A percentile compares a stretch with the other conserved stretches of the same genome.
These are phyloP conservation scores for Debaryomyces nepalensis DNA, from an alignment of 1,139 yeast species.

Conservation along the genomic window DNA sequence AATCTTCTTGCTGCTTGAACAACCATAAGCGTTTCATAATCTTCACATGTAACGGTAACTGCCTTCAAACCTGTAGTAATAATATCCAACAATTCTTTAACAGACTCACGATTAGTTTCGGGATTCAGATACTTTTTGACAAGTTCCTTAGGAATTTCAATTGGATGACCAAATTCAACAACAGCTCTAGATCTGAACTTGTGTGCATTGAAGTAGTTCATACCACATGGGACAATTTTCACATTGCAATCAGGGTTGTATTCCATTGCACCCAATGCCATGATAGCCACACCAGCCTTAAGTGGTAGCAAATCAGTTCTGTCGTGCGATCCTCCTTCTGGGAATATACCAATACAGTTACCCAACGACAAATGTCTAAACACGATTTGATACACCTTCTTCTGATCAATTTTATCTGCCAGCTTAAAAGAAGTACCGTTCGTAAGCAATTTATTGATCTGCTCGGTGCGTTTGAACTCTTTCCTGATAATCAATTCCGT, in stretches of 20 bases:
- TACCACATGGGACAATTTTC: slow-evolving; percentile 91
- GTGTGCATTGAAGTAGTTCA: slow-evolving; percentile 96
- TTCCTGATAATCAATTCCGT: slow-evolving; percentile 71
- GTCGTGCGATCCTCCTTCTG: slow-evolving; percentile 98
- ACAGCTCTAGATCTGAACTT: slow-evolving; percentile 94
- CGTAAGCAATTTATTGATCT: slow-evolving; percentile 44
- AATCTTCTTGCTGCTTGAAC: slow-evolving; percentile 92
- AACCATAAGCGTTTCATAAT: slow-evolving; percentile 88
- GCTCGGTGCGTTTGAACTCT: slow-evolving; percentile 64
- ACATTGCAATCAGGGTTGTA: slow-evolving; percentile 72
- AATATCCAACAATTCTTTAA: slow-evolving; percentile 67
- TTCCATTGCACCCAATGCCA: slow-evolving; percentile 94
- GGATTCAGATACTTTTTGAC: slow-evolving; percentile 61
- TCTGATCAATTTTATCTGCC: slow-evolving; percentile 86
- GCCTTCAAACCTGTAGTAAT: slow-evolving; percentile 79
- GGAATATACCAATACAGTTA: slow-evolving; percentile 91
- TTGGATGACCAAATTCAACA: slow-evolving; percentile 90
- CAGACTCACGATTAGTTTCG: slow-evolving; percentile 73
- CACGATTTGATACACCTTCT: slow-evolving; percentile 77
- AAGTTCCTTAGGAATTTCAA: slow-evolving; percentile 65
- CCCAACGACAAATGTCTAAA: slow-evolving; percentile 81
- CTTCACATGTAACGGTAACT: slow-evolving; percentile 91
- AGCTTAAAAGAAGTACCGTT: slow-evolving; percentile 68
- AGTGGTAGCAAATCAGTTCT: slow-evolving; percentile 87
- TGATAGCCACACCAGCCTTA: slow-evolving; percentile 96